Evolutionary conservation across 768 basidiomycete genomes (phyloP).

Genomic region (Mycena crocata): DNA sequence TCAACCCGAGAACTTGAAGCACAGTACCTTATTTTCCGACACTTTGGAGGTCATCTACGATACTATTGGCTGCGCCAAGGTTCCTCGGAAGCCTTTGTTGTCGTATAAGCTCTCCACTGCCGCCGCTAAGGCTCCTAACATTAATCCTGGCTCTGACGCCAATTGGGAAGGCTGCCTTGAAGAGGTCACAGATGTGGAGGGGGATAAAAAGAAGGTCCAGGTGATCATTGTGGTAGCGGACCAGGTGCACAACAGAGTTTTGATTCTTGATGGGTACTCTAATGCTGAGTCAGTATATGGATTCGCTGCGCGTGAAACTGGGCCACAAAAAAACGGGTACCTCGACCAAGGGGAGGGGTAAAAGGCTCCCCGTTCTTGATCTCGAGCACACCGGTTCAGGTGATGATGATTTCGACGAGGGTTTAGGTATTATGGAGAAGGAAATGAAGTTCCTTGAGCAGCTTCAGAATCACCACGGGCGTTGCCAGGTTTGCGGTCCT

Average conservation of each 20-base stretch:
- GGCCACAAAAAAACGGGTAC: not conserved
- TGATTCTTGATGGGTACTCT: not conserved
- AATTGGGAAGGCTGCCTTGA: conserved; percentile 2
- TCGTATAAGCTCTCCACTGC: conserved; percentile 2
- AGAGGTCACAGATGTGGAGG: not conserved
- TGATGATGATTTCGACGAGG: conserved; percentile 20
- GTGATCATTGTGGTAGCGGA: not conserved
- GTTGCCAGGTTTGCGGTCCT: conserved; percentile 5
- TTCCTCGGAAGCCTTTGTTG: not conserved
- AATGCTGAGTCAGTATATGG: not conserved
- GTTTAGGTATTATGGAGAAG: not conserved
- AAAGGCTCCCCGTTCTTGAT: conserved; percentile 3
- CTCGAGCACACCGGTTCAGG: conserved; percentile 9
- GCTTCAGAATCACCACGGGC: not conserved
- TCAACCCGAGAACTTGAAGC: not conserved
- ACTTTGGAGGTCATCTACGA: conserved; percentile 1
- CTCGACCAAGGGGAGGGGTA: not conserved
- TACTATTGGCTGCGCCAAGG: conserved; percentile 5
- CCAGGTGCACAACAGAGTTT: not conserved
- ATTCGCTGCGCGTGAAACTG: not conserved
- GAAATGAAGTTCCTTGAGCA: not conserved
- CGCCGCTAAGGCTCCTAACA: not conserved
- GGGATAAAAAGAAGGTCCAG: not conserved
- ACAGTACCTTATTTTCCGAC: conserved; percentile 2
- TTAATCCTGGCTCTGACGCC: not conserved